Conservation (phyloP, 1,284 basidiomycete genomes). For the Boletus holoroseus region DNA sequence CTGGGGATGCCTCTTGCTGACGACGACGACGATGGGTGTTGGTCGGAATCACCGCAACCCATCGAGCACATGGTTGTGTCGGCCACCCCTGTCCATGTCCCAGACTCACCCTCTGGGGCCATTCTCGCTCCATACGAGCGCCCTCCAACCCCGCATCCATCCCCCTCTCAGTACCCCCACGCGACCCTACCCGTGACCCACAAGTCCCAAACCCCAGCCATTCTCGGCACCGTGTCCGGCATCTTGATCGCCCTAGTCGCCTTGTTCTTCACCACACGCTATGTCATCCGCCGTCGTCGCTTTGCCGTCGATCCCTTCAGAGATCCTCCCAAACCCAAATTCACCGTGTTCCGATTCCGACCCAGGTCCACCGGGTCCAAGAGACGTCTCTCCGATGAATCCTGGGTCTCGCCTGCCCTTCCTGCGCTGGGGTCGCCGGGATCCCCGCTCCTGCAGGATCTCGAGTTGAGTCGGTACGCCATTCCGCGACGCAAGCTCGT, state of each 20-base stretch:
- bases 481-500: slow-evolving; percentile 19
- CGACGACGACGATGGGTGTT: slow-evolving; percentile 2
- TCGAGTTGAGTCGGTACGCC: slow-evolving; percentile 13
- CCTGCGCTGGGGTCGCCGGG: slow-evolving; percentile 4
- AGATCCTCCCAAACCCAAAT: slow-evolving; percentile 15
- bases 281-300: slow-evolving; percentile 12
- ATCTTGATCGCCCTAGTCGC: slow-evolving; percentile 14
- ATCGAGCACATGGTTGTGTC: not conserved
- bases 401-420: slow-evolving; percentile 26
- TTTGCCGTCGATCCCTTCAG: slow-evolving; percentile 10
- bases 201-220: slow-evolving; percentile 5
- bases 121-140: slow-evolving; percentile 21
- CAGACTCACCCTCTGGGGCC: not conserved
- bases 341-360: slow-evolving; percentile 9
- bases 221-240: slow-evolving; percentile 16
- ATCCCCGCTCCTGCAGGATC: slow-evolving; percentile 11
- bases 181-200: slow-evolving; percentile 13
- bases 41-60: not conserved
- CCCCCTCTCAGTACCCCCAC: slow-evolving; percentile 10
- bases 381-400: slow-evolving; percentile 27
- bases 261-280: slow-evolving; percentile 4
- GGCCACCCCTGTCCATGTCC: not conserved
- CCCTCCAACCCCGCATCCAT: slow-evolving; percentile 8
- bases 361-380: slow-evolving; percentile 2
- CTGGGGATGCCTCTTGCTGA: slow-evolving; percentile 12